Base-by-base conservation (phyloP, 2,329 filamentous ascomycete species). In the Fusarium longipes region DNA sequence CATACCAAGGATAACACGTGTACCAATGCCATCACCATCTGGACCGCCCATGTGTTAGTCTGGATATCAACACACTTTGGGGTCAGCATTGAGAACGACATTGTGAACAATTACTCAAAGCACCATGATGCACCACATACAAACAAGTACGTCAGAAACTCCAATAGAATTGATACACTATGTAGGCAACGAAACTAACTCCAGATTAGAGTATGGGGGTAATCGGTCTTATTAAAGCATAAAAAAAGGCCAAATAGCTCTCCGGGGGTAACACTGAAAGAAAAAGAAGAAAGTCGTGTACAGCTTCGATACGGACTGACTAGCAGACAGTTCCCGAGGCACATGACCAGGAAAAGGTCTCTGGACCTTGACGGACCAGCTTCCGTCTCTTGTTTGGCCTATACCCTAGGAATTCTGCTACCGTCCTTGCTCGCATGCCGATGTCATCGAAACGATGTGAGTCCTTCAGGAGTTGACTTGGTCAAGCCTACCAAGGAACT, bases 141-240 rank as follows among this genome's bases (percentile, higher is more conserved):
- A 35, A 51, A 17, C 12, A 57, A 49, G 20, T 29, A 32, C 40
- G 20, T 64, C 50, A 70, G 65, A 70, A 70, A 68, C 59, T 72
- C 52, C 67, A 70, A 59, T 55, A 52, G 55, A 72, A 65, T 69
- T 50, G 65, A 68, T 70, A 69, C 56, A 68, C 66, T 69, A 71
- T 61, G 57, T 69, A 71, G 58, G 53, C 67, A 69, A 73, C 68
- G 63, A 73, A 74, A 72, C 65, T 73, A 76, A 74, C 66, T 72
- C 69, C 73, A 70, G 73, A 74, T 71, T 72, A 68, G 71, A 74
- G 70, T 64, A 64, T 66, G 74, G 74, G 25, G 73, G 70, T 75
- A 74, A 73, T 72, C 74, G 73, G 67, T 74, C 72, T 74, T 73
- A 79, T 79, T 79, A 77, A 79, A 77, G 72, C 73, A 70, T 79